Conservation (phyloP, 164 flowering plant genomes). For the Magnolia changhungtana region DNA sequence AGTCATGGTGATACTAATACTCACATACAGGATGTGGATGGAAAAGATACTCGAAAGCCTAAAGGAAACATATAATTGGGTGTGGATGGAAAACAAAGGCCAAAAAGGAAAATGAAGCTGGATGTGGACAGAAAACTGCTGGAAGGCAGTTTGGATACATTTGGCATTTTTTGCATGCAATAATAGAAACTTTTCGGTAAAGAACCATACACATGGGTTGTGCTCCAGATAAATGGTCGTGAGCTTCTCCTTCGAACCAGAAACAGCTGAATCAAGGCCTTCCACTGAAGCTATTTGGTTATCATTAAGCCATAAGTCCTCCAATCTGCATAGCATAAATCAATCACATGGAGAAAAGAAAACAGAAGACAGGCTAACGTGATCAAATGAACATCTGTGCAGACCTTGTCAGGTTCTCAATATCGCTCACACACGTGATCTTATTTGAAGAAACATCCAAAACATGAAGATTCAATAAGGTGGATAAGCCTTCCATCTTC, state of each 20-base stretch:
- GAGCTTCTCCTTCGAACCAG: constrained; percentile 78
- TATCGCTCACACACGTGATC: constrained; percentile 61
- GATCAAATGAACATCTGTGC: background rate
- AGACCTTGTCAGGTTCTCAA: constrained; percentile 65
- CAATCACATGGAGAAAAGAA: background rate
- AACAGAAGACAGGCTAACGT: constrained; percentile 1
- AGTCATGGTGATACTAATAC: too few relatives aligned
- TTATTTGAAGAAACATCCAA: constrained; percentile 91
- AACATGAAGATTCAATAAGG: constrained; percentile 72
- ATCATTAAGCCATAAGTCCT: constrained; percentile 96
- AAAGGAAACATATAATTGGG: too few relatives aligned
- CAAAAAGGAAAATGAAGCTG: too few relatives aligned
- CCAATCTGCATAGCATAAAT: constrained; percentile 53
- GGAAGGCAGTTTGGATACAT: too few relatives aligned
- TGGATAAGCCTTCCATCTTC: constrained; percentile 86
- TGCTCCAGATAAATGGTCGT: constrained; percentile 88
- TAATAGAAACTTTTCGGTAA: background rate
- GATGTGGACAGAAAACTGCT: too few relatives aligned
- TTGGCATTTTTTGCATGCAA: too few relatives aligned
- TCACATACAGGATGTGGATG: too few relatives aligned
- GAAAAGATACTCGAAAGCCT: too few relatives aligned
- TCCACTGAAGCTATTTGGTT: constrained; percentile 81
- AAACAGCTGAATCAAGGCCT: constrained; percentile 57
- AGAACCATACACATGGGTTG: constrained; percentile 84
- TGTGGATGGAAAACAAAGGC: too few relatives aligned